Evolutionary conservation across 2,329 filamentous ascomycete genomes (phyloP).

Genomic region (Chaetomium olivaceum): DNA sequence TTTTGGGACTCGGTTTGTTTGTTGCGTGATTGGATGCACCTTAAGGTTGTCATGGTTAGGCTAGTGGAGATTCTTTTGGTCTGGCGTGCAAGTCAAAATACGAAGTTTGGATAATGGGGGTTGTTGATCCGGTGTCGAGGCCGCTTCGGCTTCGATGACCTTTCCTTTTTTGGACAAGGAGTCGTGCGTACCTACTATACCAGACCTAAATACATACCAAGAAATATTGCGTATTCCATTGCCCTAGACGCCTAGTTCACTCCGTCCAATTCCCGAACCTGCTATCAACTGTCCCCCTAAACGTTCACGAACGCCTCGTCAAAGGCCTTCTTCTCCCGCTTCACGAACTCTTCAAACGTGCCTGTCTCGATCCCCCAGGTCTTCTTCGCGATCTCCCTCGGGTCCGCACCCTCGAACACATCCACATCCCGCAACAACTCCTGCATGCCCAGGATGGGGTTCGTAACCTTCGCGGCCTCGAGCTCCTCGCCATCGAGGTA

Average conservation of each 20-base stretch:
- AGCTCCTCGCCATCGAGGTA: slow-evolving; percentile 21
- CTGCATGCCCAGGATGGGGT: slow-evolving; percentile 2
- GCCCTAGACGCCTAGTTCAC: not conserved
- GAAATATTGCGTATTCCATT: not conserved
- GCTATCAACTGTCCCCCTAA: not conserved
- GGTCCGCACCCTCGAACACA: not conserved
- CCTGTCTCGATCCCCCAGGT: slow-evolving; percentile 6
- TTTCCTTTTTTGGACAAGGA: no score
- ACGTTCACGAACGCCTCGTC: slow-evolving; percentile 13
- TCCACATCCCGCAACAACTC: not conserved
- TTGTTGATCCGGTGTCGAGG: no score
- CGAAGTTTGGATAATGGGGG: no score
- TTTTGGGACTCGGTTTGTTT: no score
- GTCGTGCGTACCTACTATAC: no score
- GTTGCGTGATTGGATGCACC: no score
- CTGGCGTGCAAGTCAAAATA: no score
- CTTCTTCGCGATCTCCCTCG: not conserved
- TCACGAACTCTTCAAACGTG: slow-evolving; percentile 13
- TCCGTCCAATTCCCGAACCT: not conserved
- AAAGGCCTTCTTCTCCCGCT: slow-evolving; percentile 15
- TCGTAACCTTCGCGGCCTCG: not conserved
- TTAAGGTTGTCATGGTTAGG: no score
- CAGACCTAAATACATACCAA: no score
- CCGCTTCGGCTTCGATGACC: no score
- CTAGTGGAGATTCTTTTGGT: no score